phyloP scores from a whole-genome alignment of 2,329 filamentous ascomycete genomes.

The Coniochaeta prunicola region DNA sequence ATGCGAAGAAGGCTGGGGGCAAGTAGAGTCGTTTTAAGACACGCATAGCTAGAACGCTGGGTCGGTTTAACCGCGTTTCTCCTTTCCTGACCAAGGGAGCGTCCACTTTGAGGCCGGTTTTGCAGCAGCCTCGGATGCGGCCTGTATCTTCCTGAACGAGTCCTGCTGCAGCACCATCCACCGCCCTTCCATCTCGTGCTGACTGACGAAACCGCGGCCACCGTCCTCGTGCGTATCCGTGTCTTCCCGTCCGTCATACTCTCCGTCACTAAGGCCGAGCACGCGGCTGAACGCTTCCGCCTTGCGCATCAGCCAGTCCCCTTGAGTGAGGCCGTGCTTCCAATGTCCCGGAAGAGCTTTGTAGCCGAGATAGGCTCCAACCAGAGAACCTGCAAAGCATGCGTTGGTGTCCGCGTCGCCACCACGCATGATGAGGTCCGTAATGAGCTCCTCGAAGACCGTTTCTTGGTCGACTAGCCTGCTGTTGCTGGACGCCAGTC shows the following conservation, averaged over 20 bases:
- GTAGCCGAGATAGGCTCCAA: conserved; percentile 41
- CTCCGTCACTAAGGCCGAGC: conserved; percentile 26
- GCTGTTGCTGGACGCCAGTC: conserved; percentile 11
- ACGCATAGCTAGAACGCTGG: neutral
- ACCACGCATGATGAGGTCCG: conserved; percentile 40
- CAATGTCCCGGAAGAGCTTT: conserved; percentile 38
- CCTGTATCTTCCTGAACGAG: neutral
- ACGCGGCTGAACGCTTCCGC: conserved; percentile 30
- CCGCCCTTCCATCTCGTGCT: conserved; percentile 24
- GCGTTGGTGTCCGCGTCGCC: conserved; percentile 50
- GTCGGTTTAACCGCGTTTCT: neutral
- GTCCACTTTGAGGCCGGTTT: neutral
- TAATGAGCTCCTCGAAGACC: conserved; percentile 39
- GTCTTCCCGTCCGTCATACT: conserved; percentile 26
- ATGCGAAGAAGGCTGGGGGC: neutral
- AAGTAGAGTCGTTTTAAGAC: neutral
- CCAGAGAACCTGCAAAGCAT: conserved; percentile 40
- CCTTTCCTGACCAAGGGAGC: neutral
- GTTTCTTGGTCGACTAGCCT: conserved; percentile 12
- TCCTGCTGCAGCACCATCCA: conserved; percentile 14
- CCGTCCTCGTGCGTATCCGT: conserved; percentile 33
- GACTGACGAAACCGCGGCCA: conserved; percentile 28
- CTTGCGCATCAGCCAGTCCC: conserved; percentile 37
- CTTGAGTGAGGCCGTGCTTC: conserved; percentile 37
- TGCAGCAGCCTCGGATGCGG: neutral